Evolutionary conservation across 345 rosid genomes (phyloP).

Genomic region (Citrus glauca): DNA sequence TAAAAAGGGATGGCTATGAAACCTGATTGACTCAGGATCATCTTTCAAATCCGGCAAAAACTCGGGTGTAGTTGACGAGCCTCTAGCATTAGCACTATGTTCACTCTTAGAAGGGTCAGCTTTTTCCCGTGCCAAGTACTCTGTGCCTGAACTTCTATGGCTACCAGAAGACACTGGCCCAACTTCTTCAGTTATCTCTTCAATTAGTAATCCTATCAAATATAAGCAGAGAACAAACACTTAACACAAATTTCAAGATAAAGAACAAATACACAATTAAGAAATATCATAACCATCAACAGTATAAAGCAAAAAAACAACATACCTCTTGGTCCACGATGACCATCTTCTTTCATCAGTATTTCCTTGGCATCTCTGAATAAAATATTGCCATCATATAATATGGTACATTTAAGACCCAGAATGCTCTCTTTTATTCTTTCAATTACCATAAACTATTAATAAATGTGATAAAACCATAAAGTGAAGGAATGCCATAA

Average conservation of each 20-base stretch:
- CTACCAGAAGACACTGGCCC: conserved; percentile 31
- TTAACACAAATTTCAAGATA: neutral
- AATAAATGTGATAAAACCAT: neutral
- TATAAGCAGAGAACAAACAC: neutral
- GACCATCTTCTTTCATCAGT: conserved; percentile 51
- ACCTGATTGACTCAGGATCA: conserved; percentile 87
- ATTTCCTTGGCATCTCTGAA: conserved; percentile 56
- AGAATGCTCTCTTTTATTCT: neutral
- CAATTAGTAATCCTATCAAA: conserved; percentile 55
- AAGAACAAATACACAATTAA: neutral
- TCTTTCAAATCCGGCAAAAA: conserved; percentile 55
- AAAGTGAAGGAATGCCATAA: neutral
- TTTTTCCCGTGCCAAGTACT: conserved; percentile 25
- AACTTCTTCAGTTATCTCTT: conserved; percentile 73
- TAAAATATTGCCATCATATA: conserved; percentile 13
- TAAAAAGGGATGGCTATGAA: conserved; percentile 6
- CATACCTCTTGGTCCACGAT: conserved; percentile 47
- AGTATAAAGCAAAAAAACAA: conserved; percentile 1
- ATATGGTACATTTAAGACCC: neutral
- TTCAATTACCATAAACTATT: neutral
- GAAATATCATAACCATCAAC: conserved; percentile 2
- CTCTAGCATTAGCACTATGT: conserved; percentile 13
- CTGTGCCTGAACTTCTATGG: conserved; percentile 26
- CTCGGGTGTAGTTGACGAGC: conserved; percentile 41
- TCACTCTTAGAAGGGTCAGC: conserved; percentile 14